Conservation (phyloP, 192 early-diverging fungal genomes). For the Coemansia sp. region DNA sequence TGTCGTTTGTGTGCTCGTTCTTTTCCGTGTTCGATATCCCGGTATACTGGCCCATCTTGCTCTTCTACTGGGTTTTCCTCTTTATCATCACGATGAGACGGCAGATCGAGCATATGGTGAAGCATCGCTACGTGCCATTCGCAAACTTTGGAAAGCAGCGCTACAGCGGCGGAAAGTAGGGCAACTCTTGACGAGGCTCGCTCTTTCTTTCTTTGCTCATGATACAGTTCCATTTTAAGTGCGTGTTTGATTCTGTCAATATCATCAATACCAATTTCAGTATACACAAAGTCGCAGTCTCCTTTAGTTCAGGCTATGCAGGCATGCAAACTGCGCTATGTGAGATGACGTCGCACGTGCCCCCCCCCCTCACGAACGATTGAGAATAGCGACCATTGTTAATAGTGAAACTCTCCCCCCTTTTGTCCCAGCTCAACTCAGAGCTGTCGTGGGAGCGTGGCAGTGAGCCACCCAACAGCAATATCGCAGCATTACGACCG, state of each 20-base stretch:
- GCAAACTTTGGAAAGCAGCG: constrained; percentile 74
- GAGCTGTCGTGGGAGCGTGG: constrained; percentile 5
- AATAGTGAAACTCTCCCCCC: background rate
- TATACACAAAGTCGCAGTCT: background rate
- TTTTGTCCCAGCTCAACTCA: background rate
- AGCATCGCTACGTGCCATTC: constrained; percentile 88
- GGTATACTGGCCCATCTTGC: constrained; percentile 98
- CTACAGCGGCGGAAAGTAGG: constrained; percentile 52
- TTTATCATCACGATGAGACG: constrained; percentile 95
- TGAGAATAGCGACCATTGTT: background rate
- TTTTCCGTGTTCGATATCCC: constrained; percentile 92
- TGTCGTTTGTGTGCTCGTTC: constrained; percentile 86
- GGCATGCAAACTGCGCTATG: background rate
- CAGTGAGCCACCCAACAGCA: constrained; percentile 1
- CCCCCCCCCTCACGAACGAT: background rate
- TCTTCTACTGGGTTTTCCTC: constrained; percentile 94
- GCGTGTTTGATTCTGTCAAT: constrained; percentile 1
- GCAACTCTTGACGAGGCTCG: background rate
- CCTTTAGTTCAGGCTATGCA: background rate
- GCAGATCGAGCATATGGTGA: constrained; percentile 98
- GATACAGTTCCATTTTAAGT: constrained; percentile 2
- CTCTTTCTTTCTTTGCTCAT: background rate
- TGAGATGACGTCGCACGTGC: background rate
- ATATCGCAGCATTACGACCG: background rate
- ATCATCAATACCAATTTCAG: background rate